Conservation (phyloP, 108 stramenopile species). For the Cyclotella distinguenda region DNA sequence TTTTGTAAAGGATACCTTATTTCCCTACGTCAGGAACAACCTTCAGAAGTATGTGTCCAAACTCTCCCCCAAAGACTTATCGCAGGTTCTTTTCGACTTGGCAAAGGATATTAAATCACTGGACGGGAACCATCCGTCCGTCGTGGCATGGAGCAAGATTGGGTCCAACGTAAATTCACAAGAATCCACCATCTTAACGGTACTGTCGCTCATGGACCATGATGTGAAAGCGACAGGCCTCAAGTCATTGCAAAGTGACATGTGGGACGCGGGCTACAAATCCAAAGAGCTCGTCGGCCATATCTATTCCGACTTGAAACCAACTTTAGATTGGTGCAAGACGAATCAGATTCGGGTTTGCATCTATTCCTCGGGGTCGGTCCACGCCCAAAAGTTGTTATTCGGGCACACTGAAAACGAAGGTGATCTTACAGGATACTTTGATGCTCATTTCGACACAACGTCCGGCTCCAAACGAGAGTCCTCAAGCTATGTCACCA, state of each 20-base stretch:
- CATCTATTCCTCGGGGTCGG: constrained; percentile 88
- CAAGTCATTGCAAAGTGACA: constrained; percentile 82
- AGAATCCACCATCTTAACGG: too few relatives aligned
- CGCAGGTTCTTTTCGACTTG: constrained; percentile 19
- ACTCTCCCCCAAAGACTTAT: constrained; percentile 6
- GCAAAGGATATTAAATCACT: constrained; percentile 25
- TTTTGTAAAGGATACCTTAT: constrained; percentile 88
- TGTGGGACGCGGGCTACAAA: constrained; percentile 84
- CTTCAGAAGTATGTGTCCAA: constrained; percentile 43
- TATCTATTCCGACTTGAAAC: constrained; percentile 80
- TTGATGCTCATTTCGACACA: constrained; percentile 90
- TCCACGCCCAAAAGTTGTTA: constrained; percentile 86
- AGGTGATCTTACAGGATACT: constrained; percentile 73
- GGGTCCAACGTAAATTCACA: not conserved
- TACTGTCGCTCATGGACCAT: constrained; percentile 58
- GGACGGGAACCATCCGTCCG: constrained; percentile 27
- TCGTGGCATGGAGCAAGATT: constrained; percentile 12
- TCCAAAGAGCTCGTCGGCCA: constrained; percentile 77
- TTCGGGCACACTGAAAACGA: constrained; percentile 63
- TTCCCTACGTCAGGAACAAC: constrained; percentile 59
- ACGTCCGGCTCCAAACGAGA: constrained; percentile 80
- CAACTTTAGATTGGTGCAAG: constrained; percentile 71
- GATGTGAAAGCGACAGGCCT: constrained; percentile 84
- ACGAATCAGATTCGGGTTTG: constrained; percentile 55
- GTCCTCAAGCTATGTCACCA: constrained; percentile 64